A percentile compares a stretch with the other conserved stretches of the same genome.
phyloP scores from a whole-genome alignment of 1,284 basidiomycete genomes.

The Moesziomyces globuligerus region DNA sequence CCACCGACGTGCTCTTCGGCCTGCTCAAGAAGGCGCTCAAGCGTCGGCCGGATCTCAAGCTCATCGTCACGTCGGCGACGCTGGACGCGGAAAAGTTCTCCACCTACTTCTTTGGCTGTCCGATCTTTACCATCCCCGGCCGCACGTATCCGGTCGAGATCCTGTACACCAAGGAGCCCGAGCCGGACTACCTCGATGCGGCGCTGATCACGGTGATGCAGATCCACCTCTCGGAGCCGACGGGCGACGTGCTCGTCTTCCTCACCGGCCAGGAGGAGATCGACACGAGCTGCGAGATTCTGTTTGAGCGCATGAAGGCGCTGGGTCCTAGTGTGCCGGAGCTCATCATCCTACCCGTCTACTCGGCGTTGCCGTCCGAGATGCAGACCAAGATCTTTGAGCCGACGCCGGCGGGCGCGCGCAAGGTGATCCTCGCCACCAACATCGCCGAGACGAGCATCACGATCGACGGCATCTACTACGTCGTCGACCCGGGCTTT shows the following conservation, averaged over 20 bases:
- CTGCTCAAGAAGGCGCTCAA: constrained; percentile 95
- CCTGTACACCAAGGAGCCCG: constrained; percentile 97
- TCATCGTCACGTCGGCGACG: constrained; percentile 98
- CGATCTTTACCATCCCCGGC: constrained; percentile 99
- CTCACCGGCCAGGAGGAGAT: constrained; percentile 98
- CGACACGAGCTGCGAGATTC: constrained; percentile 94
- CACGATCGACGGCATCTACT: constrained; percentile 98
- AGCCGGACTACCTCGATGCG: constrained; percentile 97
- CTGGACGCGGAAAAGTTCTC: constrained; percentile 99
- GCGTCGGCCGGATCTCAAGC: constrained; percentile 90
- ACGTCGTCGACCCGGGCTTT: constrained; percentile 97
- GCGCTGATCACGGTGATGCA: constrained; percentile 99
- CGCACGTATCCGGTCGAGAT: constrained; percentile 98
- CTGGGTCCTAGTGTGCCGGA: constrained; percentile 96
- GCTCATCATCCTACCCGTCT: constrained; percentile 94
- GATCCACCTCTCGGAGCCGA: constrained; percentile 97
- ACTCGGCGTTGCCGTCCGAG: constrained; percentile 95
- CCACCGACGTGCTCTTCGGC: constrained; percentile 97
- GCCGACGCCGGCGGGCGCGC: constrained; percentile 91
- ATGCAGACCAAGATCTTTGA: constrained; percentile 98
- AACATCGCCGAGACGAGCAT: constrained; percentile 99
- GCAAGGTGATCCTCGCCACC: constrained; percentile 97
- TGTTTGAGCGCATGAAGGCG: constrained; percentile 98
- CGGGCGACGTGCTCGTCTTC: constrained; percentile 95
- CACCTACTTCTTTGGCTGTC: constrained; percentile 97